Evolutionary conservation across 1,284 basidiomycete genomes (phyloP).

Genomic region (Stygiomarasmius scandens): DNA sequence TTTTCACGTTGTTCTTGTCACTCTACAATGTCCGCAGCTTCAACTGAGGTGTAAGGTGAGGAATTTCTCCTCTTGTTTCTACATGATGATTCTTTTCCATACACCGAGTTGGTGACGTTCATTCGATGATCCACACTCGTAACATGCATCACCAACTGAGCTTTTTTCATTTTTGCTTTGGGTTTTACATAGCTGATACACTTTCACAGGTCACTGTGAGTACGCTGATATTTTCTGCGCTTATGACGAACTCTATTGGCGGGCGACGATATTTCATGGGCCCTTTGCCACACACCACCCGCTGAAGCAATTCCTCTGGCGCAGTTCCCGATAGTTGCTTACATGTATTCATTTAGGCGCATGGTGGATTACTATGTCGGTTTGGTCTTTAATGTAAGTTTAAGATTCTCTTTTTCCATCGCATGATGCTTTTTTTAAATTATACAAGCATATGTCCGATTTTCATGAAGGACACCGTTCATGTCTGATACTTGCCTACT

Average conservation of each 20-base stretch:
- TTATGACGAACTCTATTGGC: slow-evolving; percentile 38
- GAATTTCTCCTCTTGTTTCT: neutral
- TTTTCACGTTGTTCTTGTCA: neutral
- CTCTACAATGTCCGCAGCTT: neutral
- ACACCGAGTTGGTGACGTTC: slow-evolving; percentile 66
- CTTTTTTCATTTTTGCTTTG: slow-evolving; percentile 25
- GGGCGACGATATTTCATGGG: slow-evolving; percentile 35
- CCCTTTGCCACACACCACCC: slow-evolving; percentile 42
- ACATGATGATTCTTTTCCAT: slow-evolving; percentile 69
- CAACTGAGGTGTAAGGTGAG: neutral
- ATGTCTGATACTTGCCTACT: slow-evolving; percentile 39
- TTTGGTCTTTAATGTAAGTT: neutral
- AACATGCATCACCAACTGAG: slow-evolving; percentile 86
- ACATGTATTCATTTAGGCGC: neutral
- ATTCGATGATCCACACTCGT: slow-evolving; percentile 68
- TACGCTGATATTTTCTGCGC: no score
- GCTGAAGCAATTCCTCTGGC: slow-evolving; percentile 33
- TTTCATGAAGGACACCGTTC: slow-evolving; percentile 46
- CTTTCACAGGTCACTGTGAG: slow-evolving; percentile 1
- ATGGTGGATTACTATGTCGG: neutral
- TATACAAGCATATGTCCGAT: slow-evolving; percentile 66
- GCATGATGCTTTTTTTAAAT: slow-evolving; percentile 41
- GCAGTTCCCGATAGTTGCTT: no score
- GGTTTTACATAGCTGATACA: slow-evolving; percentile 9
- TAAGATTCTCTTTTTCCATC: slow-evolving; percentile 7